Base-by-base conservation (phyloP, 1,284 basidiomycete species). In the Ceratobasidium theobromae region DNA sequence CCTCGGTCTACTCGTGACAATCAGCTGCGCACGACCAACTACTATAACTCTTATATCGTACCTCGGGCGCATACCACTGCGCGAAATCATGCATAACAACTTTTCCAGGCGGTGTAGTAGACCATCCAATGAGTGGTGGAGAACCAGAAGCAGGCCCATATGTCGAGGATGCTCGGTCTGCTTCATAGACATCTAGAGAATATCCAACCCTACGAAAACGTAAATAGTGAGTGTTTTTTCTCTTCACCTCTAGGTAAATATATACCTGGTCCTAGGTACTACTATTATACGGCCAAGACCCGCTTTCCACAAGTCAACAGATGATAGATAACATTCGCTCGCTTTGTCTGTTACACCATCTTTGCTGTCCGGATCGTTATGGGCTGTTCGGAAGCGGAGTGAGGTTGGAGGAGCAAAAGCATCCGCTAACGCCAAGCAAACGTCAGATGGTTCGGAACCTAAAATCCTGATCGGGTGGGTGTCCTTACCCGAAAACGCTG, bases 231-330 rank as follows among this genome's bases (percentile, higher is more conserved):
- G n/a, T n/a, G n/a, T n/a, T n/a, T n/a, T n/a, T n/a, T n/a, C n/a
- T n/a, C n/a, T n/a, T n/a, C n/a, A n/a, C n/a, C n/a, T n/a, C n/a
- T n/a, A 38, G 11, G 40, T 45, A 12, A 5, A 35, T 30, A 66
- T 53, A 8, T 46, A 70, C 71, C 71, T 71, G 16, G 67, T 69
- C 38, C 65, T 54, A 23, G 76, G 76, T 0, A 78, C 73, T 11
- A 75, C 72, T 58, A 72, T 71, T 11, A 78, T 69, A 45, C 73
- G 71, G 9, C 76, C 75, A 33, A 76, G 73, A 21, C 75, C 76
- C 55, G 73, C 75, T 68, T 73, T 75, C 76, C 77, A 78, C 66
- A 78, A 74, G 70, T 78, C 77, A 71, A 77, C 76, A n/a, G 71
- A 73, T 27, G 77, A 73, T 64, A 78, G 73, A 69, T 72, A 73